Evolutionary conservation across 495 filamentous ascomycete genomes (phyloP), one percentile per base, ranked within the genome.

Genomic region (Penicillium flavigenum): DNA sequence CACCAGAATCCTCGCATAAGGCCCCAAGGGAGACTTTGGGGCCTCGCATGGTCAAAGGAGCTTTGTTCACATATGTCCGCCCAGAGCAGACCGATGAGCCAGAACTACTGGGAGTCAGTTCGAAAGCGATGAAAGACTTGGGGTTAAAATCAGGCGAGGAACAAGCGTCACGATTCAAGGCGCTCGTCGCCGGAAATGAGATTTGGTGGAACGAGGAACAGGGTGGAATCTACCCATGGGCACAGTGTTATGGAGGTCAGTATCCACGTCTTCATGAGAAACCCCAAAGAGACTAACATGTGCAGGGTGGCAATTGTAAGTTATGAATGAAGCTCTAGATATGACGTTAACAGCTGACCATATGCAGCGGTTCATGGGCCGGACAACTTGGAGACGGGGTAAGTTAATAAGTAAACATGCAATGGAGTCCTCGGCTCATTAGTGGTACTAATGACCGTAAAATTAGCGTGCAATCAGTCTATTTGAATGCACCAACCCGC

Each of bases 321-420:
- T 50, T 27, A 31, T 0, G 1, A 11, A 14, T 16, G n/a, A 5
- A 47, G 34, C 55, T 32, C 31, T 50, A 12, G n/a, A 42, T 24
- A 16, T 34, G 22, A 51, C 31, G 19, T 59, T 32, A 9, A 32
- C 63, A 32, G 36, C 58, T 71, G 48, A 69, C 60, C 53, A n/a
- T 4, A 36, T 38, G 19, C 50, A 80, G 76, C 67, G 91, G 91
- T 36, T 81, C 85, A 61, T 98, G 95, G 95, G 94, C 94, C 4
- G 91, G 92, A 8, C 94, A 98, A 71, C 85, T 98, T 10, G 94
- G 94, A 55, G 94, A 98, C 63, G 94, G 94, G 26, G 74, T 77
- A 67, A 59, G 73, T 58, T 41, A 52, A 42, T 10, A 66, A 58
- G 71, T 58, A 27, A 52, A 47, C 11, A 12, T 42, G 9, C 38